Conservation (phyloP, 257 asterid species). For the Lavandula angustifolia region DNA sequence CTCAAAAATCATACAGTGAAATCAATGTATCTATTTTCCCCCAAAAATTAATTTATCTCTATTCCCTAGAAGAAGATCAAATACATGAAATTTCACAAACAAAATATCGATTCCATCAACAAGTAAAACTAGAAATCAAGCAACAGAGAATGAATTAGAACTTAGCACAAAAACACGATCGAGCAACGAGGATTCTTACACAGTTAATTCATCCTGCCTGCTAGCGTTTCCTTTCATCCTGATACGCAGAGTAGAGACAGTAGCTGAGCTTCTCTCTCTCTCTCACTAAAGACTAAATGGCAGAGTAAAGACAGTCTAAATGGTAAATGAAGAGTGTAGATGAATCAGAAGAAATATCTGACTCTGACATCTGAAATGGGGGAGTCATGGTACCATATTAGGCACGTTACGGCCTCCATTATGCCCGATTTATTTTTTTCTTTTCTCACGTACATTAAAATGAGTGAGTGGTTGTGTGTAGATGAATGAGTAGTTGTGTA, state of each 20-base stretch:
- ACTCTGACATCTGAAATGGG: too few species aligned
- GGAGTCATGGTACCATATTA: too few species aligned
- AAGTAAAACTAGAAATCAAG: slow-evolving; percentile 12
- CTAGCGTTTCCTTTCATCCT: slow-evolving; percentile 10
- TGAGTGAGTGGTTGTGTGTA: too few species aligned
- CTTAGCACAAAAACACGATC: neutral
- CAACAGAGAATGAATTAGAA: slow-evolving; percentile 1
- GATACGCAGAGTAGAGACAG: slow-evolving; percentile 5
- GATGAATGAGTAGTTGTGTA: too few species aligned
- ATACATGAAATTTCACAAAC: slow-evolving; percentile 1
- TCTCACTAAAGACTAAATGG: neutral
- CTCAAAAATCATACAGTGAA: neutral
- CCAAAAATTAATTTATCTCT: neutral
- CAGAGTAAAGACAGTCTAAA: too few species aligned
- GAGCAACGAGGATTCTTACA: slow-evolving; percentile 7
- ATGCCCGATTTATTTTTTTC: too few species aligned
- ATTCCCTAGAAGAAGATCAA: neutral
- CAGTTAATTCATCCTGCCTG: slow-evolving; percentile 15
- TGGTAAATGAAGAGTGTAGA: too few species aligned
- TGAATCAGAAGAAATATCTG: too few species aligned
- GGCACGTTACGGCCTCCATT: too few species aligned
- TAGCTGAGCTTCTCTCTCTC: neutral
- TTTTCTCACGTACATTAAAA: too few species aligned
- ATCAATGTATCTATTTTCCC: neutral
- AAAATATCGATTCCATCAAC: neutral